Evolutionary conservation across 306 rosid genomes (phyloP).

Genomic region (Oxytropis ochrocephala): DNA sequence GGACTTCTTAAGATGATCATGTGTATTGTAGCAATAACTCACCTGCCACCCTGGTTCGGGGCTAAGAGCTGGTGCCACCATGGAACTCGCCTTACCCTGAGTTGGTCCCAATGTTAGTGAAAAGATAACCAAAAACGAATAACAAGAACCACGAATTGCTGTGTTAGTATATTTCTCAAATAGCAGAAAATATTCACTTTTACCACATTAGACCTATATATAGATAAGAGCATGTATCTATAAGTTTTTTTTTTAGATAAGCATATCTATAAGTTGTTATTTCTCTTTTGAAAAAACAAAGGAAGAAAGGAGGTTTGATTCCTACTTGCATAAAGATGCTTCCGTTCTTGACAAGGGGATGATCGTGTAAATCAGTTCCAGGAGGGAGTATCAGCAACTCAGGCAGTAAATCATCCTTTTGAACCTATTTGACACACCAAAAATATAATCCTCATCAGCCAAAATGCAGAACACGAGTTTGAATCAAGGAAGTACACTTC

Average conservation of each 20-base stretch:
- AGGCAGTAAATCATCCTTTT: constrained; percentile 65
- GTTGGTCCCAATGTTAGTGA: constrained; percentile 10
- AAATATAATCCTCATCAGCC: background rate
- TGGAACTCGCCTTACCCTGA: constrained; percentile 92
- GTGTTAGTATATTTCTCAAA: background rate
- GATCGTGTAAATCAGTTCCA: constrained; percentile 76
- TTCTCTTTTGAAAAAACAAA: background rate
- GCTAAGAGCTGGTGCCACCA: constrained; percentile 90
- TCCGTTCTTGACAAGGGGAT: constrained; percentile 73
- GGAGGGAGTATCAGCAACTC: constrained; percentile 83
- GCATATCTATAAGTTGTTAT: background rate
- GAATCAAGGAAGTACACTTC: background rate
- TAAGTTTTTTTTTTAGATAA: background rate
- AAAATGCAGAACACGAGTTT: background rate
- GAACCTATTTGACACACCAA: constrained; percentile 47
- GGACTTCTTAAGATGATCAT: background rate
- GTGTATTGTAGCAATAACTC: constrained; percentile 24
- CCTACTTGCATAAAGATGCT: constrained; percentile 87
- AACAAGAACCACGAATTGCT: background rate
- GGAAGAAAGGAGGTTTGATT: background rate
- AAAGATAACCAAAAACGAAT: too few species aligned
- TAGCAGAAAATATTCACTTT: background rate
- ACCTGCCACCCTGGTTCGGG: constrained; percentile 97
- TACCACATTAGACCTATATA: background rate
- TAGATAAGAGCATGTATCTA: background rate